Evolutionary conservation across 345 rosid species (phyloP), one percentile per base, ranked within the genome.

Genomic region (Eucalyptus globulus): DNA sequence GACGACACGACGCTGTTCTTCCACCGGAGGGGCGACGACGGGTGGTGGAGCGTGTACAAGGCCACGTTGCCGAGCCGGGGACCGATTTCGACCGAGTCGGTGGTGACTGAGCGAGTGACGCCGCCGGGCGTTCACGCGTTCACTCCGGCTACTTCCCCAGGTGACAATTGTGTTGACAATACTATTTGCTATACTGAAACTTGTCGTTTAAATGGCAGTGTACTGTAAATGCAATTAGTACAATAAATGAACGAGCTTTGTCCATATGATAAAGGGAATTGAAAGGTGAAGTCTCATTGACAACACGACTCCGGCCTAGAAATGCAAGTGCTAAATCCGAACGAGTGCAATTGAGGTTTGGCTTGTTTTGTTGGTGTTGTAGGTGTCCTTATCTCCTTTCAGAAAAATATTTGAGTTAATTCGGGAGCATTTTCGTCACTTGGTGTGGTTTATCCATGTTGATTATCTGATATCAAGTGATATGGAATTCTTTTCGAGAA

Each of bases 71-170:
- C 96, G 80, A 86, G 88, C 34, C 44, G 86, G 4, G 93, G 91
- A 21, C 87, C 83, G 88, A 40, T 93, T 87, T 94, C 90, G 22
- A 69, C 80, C 0, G 95, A 94, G 27, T 92, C 95, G 12, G 96
- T 96, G 89, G 90, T 47, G 29, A 89, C 94, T 49, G 91, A 92
- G 60, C 94, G 99, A 80, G 94, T 97, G 87, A 97, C 99, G 3
- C 98, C 98, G 29, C 95, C 95, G 53, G 97, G 97, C 29, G 92
- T 96, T 51, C 99, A 96, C 88, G 96, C 94, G 37, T 96, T 97
- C 92, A 97, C 99, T n/a, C 99, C 99, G 13, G 99, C 99, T 15
- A 91, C 98, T 86, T 95, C 99, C 5, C 98, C 97, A 50, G 95
- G 94, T 83, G 60, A 54, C 85, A 6, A 40, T 21, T 11, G 47